Evolutionary conservation across 257 asterid genomes (phyloP).

Genomic region (Verbena officinalis): DNA sequence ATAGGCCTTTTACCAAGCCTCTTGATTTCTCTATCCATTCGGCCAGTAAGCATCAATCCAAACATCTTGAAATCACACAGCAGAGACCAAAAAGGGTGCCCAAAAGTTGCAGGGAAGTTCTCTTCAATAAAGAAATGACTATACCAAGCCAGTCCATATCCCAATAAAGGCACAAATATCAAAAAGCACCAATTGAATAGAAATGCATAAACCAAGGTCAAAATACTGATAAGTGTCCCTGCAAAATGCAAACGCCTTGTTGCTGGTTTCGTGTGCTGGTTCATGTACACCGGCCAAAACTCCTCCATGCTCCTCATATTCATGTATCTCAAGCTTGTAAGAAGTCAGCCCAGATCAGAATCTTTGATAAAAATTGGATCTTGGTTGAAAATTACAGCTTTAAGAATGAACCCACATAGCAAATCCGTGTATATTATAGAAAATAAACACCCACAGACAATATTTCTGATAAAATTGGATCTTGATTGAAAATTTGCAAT

Average conservation of each 20-base stretch:
- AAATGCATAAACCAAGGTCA: conserved; percentile 71
- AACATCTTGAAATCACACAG: conserved; percentile 95
- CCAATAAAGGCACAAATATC: conserved; percentile 71
- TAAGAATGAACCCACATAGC: conserved; percentile 1
- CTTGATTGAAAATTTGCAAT: too few relatives aligned
- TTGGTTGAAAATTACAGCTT: not conserved
- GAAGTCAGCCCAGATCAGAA: conserved; percentile 16
- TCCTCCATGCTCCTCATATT: conserved; percentile 64
- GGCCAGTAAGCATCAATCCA: conserved; percentile 93
- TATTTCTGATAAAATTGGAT: too few relatives aligned
- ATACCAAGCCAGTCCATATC: conserved; percentile 92
- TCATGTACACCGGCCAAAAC: conserved; percentile 92
- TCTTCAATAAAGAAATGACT: conserved; percentile 96
- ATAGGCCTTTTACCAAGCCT: conserved; percentile 98
- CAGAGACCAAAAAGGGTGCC: conserved; percentile 95
- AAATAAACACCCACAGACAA: too few relatives aligned
- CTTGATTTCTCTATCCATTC: conserved; percentile 95
- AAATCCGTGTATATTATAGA: too few relatives aligned
- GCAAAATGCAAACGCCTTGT: conserved; percentile 96
- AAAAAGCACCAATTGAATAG: conserved; percentile 73
- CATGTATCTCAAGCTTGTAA: too few relatives aligned
- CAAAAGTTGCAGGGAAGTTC: conserved; percentile 87
- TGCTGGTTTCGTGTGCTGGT: conserved; percentile 78
- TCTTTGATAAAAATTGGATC: not conserved
- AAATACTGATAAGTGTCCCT: conserved; percentile 76